Base-by-base conservation (phyloP, 1,139 yeast species). In the Blastobotrys niveus region DNA sequence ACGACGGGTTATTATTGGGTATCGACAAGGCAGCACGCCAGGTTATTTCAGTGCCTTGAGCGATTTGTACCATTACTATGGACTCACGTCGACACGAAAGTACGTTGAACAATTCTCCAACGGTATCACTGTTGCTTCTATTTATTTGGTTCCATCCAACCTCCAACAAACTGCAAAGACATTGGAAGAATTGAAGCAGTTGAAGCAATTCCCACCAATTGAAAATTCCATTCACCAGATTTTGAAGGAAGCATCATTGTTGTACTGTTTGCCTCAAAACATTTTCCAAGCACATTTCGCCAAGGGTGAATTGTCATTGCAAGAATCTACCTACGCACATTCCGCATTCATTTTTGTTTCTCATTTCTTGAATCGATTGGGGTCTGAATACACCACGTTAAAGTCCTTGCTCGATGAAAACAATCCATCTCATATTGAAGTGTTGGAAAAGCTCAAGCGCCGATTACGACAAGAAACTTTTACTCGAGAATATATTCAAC, bases 31-130 rank as follows among this genome's bases (percentile, higher is more conserved):
- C 52, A 74, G 95, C 25, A 81, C 96, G 14, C 84, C 91, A 43
- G 82, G 91, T 52, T 91, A 85, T 70, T 87, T 82, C 65, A 80
- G 94, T 34, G 95, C 97, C 17, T 74, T 91, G 54, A 77, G 89
- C 43, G 87, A 89, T 55, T 74, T 91, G 63, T 91, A 91, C 57
- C 85, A 83, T 63, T 91, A 88, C 71, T 91, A 91, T 68, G 86
- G 88, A 52, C 75, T 91, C 59, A 77, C 79, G 45, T 81, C 91
- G 46, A 81, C 94, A 34, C 79, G 96, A 65, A 88, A 88, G 67
- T 91, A 88, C 63, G 91, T 91, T 48, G 98, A 91, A 66, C 94
- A 89, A 62, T 91, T 91, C 64, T 74, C 91, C 52, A 87, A 89
- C 62, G 96, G 95, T 45, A 77, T 82, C 48, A 82, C 95, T 29